Evolutionary conservation across 2,329 filamentous ascomycete genomes (phyloP), one percentile per base, ranked within the genome.

Genomic region (Aspergillus ochraceus): DNA sequence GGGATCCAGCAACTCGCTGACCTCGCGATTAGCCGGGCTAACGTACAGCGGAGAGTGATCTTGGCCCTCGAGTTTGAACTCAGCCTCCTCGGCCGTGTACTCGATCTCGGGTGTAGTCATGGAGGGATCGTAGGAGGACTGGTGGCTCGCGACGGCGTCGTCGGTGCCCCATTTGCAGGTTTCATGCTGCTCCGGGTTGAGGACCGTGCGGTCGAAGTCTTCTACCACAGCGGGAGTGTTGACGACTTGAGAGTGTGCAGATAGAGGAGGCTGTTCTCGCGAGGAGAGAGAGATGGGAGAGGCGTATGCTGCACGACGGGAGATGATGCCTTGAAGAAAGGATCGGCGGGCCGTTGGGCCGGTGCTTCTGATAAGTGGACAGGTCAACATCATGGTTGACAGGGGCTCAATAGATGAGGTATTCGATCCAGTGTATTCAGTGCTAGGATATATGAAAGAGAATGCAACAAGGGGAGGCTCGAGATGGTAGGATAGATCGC

Each of bases 101-200:
- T 71, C 68, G 12, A 54, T 53, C 6, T 67, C 68, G 0, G 67
- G 64, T 19, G 57, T 57, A 19, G 69, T 70, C 45, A 55, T 65
- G 10, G 60, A 55, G 4, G 68, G 69, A 30, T 71, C 69, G 49
- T 69, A 71, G 12, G 70, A 69, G 4, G 65, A 66, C 22, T 63
- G 64, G 60, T 71, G 68, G 3, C 59, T 60, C 1, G 61, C 69
- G 9, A 70, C 67, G 54, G 68, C 69, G 24, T 70, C 68, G 36
- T 71, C 70, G 11, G 68, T 65, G n/a, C 70, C 70, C 10, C 62
- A 65, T 49, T 68, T 62, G 26, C 66, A 66, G 8, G 61, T 70
- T 20, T 71, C 70, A 4, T 54, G 46, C 20, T 63, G 57, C 29
- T 64, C 62, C 0, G 67, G 66, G 30, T 63, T 62, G 17, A 70